phyloP scores from a whole-genome alignment of 257 asterid genomes.

The Jacaranda mimosifolia region DNA sequence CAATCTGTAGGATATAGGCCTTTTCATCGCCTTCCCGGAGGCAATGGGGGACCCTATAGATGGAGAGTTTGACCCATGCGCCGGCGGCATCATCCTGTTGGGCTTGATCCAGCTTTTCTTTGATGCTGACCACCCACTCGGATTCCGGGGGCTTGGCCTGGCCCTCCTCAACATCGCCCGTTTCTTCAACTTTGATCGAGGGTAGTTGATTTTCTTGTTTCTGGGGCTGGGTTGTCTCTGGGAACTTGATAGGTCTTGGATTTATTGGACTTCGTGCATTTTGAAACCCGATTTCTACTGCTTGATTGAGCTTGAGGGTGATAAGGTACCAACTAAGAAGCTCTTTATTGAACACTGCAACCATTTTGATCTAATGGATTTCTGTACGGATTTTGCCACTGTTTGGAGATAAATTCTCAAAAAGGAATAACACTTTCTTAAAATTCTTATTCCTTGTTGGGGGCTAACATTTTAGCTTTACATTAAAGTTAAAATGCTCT shows the following conservation, averaged over 20 bases:
- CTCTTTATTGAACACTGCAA: conserved; percentile 89
- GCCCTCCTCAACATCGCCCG: conserved; percentile 30
- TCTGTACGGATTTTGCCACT: no score
- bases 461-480: conserved; percentile 10
- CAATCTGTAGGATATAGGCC: conserved; percentile 79
- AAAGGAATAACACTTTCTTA: conserved; percentile 22
- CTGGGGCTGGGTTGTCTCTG: conserved; percentile 39
- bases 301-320: conserved; percentile 83
- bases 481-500: conserved; percentile 14
- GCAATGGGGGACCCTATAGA: conserved; percentile 74
- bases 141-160: conserved; percentile 49
- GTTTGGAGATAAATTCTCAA: neutral
- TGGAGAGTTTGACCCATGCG: conserved; percentile 72
- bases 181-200: conserved; percentile 28
- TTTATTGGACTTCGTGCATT: conserved; percentile 45
- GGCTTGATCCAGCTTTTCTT: conserved; percentile 72
- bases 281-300: conserved; percentile 67
- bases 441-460: conserved; percentile 6
- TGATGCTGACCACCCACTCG: conserved; percentile 76
- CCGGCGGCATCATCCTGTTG: conserved; percentile 61
- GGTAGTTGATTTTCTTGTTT: conserved; percentile 39
- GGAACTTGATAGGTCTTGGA: conserved; percentile 50
- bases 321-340: conserved; percentile 91
- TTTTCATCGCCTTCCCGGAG: conserved; percentile 71
- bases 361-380: conserved; percentile 55